A percentile compares a stretch with the other conserved stretches of the same genome.
Evolutionary conservation across 495 filamentous ascomycete genomes (phyloP).

Genomic region (Sporormia fimetaria): DNA sequence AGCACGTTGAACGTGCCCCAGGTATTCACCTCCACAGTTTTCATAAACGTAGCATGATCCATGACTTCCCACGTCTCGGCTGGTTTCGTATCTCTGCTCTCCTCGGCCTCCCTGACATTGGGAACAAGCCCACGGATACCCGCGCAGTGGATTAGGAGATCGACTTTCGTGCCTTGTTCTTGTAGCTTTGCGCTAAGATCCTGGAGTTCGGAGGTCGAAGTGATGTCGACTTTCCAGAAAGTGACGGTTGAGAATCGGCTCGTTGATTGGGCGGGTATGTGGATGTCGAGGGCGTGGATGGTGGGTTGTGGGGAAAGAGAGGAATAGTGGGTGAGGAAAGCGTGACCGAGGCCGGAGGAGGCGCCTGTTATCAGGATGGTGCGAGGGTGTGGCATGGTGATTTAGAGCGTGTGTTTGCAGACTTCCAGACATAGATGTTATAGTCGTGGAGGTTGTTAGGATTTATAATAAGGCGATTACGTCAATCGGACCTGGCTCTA

Average conservation of each 20-base stretch:
- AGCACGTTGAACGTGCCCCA: slow-evolving; percentile 29
- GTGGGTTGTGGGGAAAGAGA: not conserved
- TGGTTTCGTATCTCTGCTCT: slow-evolving; percentile 23
- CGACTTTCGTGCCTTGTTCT: slow-evolving; percentile 14
- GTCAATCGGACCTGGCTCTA: too few relatives aligned
- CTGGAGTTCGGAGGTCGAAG: slow-evolving; percentile 10
- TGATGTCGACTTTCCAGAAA: slow-evolving; percentile 10
- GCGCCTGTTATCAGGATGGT: slow-evolving; percentile 28
- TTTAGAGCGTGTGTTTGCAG: too few relatives aligned
- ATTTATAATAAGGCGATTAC: too few relatives aligned
- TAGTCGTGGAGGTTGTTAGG: too few relatives aligned
- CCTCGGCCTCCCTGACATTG: slow-evolving; percentile 6
- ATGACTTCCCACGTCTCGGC: slow-evolving; percentile 31
- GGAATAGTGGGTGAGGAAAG: slow-evolving; percentile 20
- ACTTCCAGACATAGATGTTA: too few relatives aligned
- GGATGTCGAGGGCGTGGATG: slow-evolving; percentile 10
- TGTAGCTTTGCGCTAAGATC: slow-evolving; percentile 8
- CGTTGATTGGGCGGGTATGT: not conserved
- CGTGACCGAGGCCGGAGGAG: slow-evolving; percentile 26
- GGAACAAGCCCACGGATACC: slow-evolving; percentile 34
- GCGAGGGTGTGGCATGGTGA: too few relatives aligned
- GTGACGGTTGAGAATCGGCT: not conserved
- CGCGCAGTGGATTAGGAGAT: slow-evolving; percentile 31
- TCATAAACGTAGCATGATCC: slow-evolving; percentile 25
- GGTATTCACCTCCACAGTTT: slow-evolving; percentile 30